Evolutionary conservation across 331 rosid genomes (phyloP).

Genomic region (Arachis monticola): DNA sequence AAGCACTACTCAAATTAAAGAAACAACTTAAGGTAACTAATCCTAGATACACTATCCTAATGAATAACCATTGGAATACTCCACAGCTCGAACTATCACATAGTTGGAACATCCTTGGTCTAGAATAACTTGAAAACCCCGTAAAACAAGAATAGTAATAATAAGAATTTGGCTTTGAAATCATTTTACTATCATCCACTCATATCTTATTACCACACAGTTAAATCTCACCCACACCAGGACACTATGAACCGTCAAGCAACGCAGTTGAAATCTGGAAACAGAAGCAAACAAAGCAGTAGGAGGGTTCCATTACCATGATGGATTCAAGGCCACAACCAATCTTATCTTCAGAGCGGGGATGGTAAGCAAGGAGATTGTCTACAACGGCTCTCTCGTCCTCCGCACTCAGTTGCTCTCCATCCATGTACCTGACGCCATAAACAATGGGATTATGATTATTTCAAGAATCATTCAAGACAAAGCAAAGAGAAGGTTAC

Average conservation of each 20-base stretch:
- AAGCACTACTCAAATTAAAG: not conserved
- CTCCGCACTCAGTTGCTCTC: conserved; percentile 56
- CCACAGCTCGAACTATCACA: not conserved
- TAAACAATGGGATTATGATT: not conserved
- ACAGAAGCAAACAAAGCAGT: not conserved
- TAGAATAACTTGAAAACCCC: not conserved
- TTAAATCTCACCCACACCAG: no score
- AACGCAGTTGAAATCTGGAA: not conserved
- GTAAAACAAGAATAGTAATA: not conserved
- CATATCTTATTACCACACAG: no score
- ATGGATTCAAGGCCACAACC: conserved; percentile 87
- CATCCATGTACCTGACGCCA: conserved; percentile 68
- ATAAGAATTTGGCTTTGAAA: no score
- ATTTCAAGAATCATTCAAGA: no score
- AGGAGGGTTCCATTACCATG: conserved; percentile 56
- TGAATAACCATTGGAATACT: not conserved
- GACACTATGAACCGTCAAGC: no score
- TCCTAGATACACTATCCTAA: no score
- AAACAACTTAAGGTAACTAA: no score
- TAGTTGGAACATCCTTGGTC: conserved; percentile 7
- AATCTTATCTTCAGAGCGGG: conserved; percentile 80
- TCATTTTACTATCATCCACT: no score
- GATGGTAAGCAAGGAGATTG: conserved; percentile 81
- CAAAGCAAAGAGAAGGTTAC: conserved; percentile 30
- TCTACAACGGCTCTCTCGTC: conserved; percentile 71